Conservation (phyloP, 2,329 filamentous ascomycete species). For the Botryotinia calthae region DNA sequence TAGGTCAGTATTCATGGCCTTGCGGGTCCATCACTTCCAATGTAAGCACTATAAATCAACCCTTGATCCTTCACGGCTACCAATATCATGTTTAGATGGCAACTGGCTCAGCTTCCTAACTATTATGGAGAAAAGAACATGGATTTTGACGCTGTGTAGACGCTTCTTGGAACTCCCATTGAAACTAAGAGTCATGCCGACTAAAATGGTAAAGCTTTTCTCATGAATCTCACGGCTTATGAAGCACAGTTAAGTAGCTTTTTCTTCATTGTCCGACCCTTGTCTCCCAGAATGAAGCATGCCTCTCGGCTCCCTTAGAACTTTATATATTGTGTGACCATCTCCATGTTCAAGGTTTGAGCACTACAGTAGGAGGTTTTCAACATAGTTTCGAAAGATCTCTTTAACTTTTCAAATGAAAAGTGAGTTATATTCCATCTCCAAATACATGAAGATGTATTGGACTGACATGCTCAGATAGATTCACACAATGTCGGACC, state of each 20-base stretch:
- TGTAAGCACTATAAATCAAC: neutral
- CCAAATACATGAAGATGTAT: too few relatives aligned
- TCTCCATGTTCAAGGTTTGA: neutral
- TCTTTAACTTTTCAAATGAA: neutral
- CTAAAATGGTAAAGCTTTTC: neutral
- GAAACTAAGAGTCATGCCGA: neutral
- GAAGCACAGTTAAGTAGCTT: neutral
- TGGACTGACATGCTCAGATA: neutral
- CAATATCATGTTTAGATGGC: neutral
- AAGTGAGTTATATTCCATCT: neutral
- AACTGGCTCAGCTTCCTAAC: too few relatives aligned
- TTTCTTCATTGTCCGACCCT: neutral
- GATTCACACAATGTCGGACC: neutral
- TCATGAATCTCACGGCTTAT: neutral
- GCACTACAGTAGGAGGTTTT: too few relatives aligned
- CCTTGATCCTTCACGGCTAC: neutral
- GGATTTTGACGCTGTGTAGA: neutral
- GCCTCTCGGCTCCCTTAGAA: neutral
- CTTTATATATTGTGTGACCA: neutral
- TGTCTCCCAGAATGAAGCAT: neutral
- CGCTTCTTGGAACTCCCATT: neutral
- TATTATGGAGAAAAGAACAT: neutral
- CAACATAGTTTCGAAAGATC: too few relatives aligned
- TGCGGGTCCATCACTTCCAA: neutral
- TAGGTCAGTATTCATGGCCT: neutral